These are phyloP conservation scores for Phoma sp. DNA, from an alignment of 2,329 filamentous ascomycete genomes.

Conservation along the genomic window DNA sequence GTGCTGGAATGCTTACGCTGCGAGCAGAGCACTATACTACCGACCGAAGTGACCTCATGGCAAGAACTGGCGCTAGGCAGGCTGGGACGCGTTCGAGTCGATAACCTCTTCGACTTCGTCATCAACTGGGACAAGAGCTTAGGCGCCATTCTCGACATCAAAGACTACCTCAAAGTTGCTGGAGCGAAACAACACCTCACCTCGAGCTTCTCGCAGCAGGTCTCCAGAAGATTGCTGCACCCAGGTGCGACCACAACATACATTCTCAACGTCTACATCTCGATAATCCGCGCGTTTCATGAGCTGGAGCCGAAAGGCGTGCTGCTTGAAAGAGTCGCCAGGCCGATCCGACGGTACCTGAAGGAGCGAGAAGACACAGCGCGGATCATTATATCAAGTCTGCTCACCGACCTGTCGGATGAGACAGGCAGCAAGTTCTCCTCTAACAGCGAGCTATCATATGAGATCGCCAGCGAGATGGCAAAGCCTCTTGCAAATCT, in stretches of 20 bases:
- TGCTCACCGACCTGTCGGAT: slow-evolving; percentile 68
- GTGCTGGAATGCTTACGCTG: slow-evolving; percentile 57
- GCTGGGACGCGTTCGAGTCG: slow-evolving; percentile 71
- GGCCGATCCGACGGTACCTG: slow-evolving; percentile 75
- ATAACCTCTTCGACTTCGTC: slow-evolving; percentile 80
- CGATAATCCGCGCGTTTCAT: slow-evolving; percentile 78
- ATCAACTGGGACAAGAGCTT: slow-evolving; percentile 74
- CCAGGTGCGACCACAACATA: slow-evolving; percentile 77
- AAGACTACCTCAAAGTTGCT: slow-evolving; percentile 71
- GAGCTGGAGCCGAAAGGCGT: slow-evolving; percentile 79
- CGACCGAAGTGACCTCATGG: slow-evolving; percentile 67
- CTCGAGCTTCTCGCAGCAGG: slow-evolving; percentile 68
- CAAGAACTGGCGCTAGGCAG: slow-evolving; percentile 72
- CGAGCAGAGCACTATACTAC: slow-evolving; percentile 34
- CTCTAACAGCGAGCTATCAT: slow-evolving; percentile 69
- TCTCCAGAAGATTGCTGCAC: slow-evolving; percentile 73
- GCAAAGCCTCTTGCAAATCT: slow-evolving; percentile 65
- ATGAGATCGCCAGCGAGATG: slow-evolving; percentile 70
- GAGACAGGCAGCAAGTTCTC: slow-evolving; percentile 52
- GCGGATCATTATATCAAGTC: slow-evolving; percentile 75
- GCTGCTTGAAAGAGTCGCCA: slow-evolving; percentile 74
- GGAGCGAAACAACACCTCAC: slow-evolving; percentile 74
- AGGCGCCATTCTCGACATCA: slow-evolving; percentile 76
- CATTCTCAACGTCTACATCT: slow-evolving; percentile 78
- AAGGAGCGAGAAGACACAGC: slow-evolving; percentile 80